Base-by-base conservation (phyloP, 2,329 filamentous ascomycete species). In the Aspergillus sp. region DNA sequence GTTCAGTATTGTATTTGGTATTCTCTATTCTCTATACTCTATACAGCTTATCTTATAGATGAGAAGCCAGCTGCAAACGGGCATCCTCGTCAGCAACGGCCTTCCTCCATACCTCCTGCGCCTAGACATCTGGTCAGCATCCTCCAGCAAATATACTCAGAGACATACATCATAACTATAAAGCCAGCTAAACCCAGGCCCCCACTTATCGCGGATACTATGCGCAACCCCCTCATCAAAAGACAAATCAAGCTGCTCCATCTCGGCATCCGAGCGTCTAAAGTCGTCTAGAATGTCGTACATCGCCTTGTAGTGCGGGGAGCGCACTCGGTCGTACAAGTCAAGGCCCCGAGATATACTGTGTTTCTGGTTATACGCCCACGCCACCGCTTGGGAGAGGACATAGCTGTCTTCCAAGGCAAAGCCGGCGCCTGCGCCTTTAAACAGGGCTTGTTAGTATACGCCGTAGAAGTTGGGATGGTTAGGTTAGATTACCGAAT, bases 391-490 rank as follows among this genome's bases (percentile, higher is more conserved):
- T 37, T 39, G 52, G 0, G 52, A 19, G 24, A 62, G 58, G 15
- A 60, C 58, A 12, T 60, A 62, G 19, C 49, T 58, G 22, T 62
- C 60, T 49, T 62, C 58, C 3, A 62, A 13, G 11, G 60, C 60
- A n/a, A 60, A 62, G 17, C 51, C 60, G 0, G 58, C 58, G 9
- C 60, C 60, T 4, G 54, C 55, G 20, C 60, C 57, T 60, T 12
- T 13, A 11, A 1, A 3, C 15, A 20, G 22, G 13, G 37, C 30
- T 27, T 3, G 8, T 17, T 17, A 19, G 11, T 24, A 4, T 22
- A 20, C 17, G 1, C 4, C 4, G 4, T 20, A n/a, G 11, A 2
- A n/a, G 19, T 13, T 0, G 13, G 7, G 15, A 20, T 8, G 17
- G 4, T 2, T 7, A 34, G 27, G 3, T 9, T 30, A 34, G 8